These are phyloP conservation scores for Nitzschia sp. DNA, from an alignment of 108 stramenopile genomes.

Conservation along the genomic window DNA sequence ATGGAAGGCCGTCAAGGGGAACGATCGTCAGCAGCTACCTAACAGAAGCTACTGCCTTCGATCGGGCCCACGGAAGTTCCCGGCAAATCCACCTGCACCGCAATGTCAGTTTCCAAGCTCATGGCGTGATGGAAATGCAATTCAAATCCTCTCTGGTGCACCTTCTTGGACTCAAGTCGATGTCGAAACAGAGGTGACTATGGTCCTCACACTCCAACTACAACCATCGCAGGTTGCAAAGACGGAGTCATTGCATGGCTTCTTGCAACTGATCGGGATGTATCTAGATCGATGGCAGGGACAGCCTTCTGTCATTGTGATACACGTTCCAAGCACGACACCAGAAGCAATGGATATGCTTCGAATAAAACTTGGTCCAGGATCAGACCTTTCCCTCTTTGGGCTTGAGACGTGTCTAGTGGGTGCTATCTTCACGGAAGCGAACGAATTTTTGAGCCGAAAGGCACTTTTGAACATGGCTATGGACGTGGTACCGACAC, in stretches of 20 bases:
- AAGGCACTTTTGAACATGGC: constrained; percentile 90
- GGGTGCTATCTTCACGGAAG: constrained; percentile 44
- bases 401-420: constrained; percentile 55
- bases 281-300: constrained; percentile 75
- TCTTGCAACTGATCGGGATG: constrained; percentile 55
- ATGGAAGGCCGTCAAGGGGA: constrained; percentile 35
- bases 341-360: constrained; percentile 13
- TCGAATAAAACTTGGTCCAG: constrained; percentile 35
- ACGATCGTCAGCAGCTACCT: constrained; percentile 46
- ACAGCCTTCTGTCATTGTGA: constrained; percentile 71
- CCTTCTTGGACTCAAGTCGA: constrained; percentile 55
- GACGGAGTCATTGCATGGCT: constrained; percentile 30
- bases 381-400: constrained; percentile 30
- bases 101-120: constrained; percentile 42
- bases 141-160: constrained; percentile 42
- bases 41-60: constrained; percentile 43
- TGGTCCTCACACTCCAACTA: constrained; percentile 78
- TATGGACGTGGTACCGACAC: constrained; percentile 67
- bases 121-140: constrained; percentile 42
- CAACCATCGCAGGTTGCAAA: constrained; percentile 48
- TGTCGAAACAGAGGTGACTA: constrained; percentile 61
- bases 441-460: constrained; percentile 50
- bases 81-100: constrained; percentile 27
- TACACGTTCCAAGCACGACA: constrained; percentile 55
- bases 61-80: constrained; percentile 27